Conservation (phyloP, 1,139 yeast genomes). For the Taphrina confusa region DNA sequence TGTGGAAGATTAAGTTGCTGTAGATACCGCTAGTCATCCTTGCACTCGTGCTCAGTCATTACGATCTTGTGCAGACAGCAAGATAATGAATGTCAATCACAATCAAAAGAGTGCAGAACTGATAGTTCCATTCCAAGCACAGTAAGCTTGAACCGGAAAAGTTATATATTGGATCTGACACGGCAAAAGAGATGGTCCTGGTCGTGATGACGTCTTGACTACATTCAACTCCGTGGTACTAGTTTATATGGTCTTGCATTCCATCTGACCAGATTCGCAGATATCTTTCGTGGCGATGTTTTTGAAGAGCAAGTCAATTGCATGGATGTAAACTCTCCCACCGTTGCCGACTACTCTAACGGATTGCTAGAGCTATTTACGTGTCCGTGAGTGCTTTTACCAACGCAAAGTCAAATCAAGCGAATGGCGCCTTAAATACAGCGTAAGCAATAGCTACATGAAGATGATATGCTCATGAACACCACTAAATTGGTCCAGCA, state of each 20-base stretch:
- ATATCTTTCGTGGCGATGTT: constrained; percentile 5
- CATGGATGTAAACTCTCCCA: constrained; percentile 6
- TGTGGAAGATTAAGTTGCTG: no score
- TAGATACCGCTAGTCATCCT: no score
- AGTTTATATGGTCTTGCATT: no score
- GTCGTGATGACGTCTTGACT: not conserved
- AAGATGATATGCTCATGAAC: not conserved
- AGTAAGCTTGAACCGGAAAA: no score
- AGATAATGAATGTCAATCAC: no score
- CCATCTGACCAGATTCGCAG: not conserved
- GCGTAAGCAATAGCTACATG: not conserved
- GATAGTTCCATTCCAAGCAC: no score
- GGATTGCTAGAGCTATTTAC: not conserved
- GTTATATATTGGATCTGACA: no score
- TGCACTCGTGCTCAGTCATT: no score
- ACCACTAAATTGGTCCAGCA: not conserved
- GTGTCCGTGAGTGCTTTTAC: not conserved
- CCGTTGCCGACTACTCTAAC: no score
- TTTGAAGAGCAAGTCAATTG: not conserved
- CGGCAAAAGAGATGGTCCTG: no score
- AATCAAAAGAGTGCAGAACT: no score
- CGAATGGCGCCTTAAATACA: not conserved
- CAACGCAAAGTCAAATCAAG: not conserved
- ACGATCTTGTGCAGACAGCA: no score
- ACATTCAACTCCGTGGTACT: not conserved